These are phyloP conservation scores for Friedmanniomyces endolithicus DNA, from an alignment of 495 filamentous ascomycete genomes.

Conservation along the genomic window DNA sequence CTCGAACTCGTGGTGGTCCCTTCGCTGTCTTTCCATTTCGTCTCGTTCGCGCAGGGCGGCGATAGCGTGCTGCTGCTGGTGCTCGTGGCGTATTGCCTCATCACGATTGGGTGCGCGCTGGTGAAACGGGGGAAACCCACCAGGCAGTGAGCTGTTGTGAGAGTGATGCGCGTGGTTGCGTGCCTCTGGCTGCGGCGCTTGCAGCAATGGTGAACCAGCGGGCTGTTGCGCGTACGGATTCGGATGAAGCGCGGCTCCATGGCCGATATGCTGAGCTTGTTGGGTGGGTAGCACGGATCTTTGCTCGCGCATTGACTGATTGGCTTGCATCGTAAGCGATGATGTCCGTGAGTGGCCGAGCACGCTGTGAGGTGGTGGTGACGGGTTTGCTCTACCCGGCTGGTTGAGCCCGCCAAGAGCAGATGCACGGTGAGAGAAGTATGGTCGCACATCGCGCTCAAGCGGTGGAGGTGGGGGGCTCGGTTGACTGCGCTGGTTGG, in stretches of 20 bases:
- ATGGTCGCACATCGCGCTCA: conserved; percentile 11
- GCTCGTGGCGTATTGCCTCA: neutral
- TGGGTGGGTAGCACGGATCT: conserved; percentile 7
- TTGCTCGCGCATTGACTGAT: conserved; percentile 10
- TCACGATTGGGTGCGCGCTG: conserved; percentile 1
- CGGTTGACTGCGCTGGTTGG: neutral
- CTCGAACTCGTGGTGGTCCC: conserved; percentile 7
- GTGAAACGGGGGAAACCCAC: conserved; percentile 1
- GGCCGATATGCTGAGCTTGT: conserved; percentile 7
- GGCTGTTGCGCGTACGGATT: conserved; percentile 20
- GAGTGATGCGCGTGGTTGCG: conserved; percentile 15
- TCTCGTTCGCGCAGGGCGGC: conserved; percentile 6
- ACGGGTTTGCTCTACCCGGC: conserved; percentile 13
- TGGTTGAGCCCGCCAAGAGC: conserved; percentile 12
- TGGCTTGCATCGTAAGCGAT: conserved; percentile 7
- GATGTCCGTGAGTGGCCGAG: conserved; percentile 13
- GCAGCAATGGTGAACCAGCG: neutral
- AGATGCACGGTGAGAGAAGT: conserved; percentile 4
- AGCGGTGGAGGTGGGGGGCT: neutral
- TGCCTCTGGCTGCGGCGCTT: conserved; percentile 3
- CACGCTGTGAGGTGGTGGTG: conserved; percentile 10
- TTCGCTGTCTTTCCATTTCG: neutral
- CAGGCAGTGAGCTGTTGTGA: conserved; percentile 10
- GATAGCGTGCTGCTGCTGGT: neutral
- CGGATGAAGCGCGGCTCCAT: conserved; percentile 7